Evolutionary conservation across 2,329 filamentous ascomycete genomes (phyloP).

Genomic region (Talaromyces sp.): DNA sequence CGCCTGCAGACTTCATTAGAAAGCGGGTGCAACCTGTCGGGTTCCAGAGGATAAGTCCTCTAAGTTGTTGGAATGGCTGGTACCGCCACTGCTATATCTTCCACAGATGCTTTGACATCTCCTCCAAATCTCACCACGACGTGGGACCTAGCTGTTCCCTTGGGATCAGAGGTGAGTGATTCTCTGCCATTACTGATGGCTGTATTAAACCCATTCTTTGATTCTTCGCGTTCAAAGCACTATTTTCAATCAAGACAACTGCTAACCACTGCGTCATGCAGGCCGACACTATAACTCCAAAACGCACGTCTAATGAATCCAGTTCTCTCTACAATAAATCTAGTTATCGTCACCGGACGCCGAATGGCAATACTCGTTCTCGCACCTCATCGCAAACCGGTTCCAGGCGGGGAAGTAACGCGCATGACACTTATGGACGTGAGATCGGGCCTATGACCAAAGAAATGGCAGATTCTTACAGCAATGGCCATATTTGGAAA

Average conservation of each 20-base stretch:
- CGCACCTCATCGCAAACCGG: slow-evolving; percentile 32
- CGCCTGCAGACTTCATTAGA: neutral
- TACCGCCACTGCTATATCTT: slow-evolving; percentile 37
- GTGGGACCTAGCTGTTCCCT: slow-evolving; percentile 40
- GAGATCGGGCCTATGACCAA: slow-evolving; percentile 29
- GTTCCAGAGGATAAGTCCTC: neutral
- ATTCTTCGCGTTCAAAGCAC: neutral
- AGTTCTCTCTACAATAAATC: slow-evolving; percentile 28
- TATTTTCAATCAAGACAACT: neutral
- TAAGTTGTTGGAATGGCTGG: slow-evolving; percentile 35
- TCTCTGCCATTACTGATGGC: neutral
- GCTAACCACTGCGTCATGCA: neutral
- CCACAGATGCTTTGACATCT: slow-evolving; percentile 39
- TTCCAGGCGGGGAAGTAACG: slow-evolving; percentile 17
- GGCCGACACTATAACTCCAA: slow-evolving; percentile 10
- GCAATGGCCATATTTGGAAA: slow-evolving; percentile 20
- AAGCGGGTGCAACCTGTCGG: neutral
- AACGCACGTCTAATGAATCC: slow-evolving; percentile 39
- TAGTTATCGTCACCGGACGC: slow-evolving; percentile 28
- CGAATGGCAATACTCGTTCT: slow-evolving; percentile 31
- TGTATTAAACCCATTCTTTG: neutral
- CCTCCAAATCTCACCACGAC: slow-evolving; percentile 32
- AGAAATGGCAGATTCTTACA: slow-evolving; percentile 25
- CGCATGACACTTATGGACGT: slow-evolving; percentile 27
- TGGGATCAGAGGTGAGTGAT: slow-evolving; percentile 35